Conservation (phyloP, 1,284 basidiomycete genomes). For the Apiotrichum porosum region DNA sequence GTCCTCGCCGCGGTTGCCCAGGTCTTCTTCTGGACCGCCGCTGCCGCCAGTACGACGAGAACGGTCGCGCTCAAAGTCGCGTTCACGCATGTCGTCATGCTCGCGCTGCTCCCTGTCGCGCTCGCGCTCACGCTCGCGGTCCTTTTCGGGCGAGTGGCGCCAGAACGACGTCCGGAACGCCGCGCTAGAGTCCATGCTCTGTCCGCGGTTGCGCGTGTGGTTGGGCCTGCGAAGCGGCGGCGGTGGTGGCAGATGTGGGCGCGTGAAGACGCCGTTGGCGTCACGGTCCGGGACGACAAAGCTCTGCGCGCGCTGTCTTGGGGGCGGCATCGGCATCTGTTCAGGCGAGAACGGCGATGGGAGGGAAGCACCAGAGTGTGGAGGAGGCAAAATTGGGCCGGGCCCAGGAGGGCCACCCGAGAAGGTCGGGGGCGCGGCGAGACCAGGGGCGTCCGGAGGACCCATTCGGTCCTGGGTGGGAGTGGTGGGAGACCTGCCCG, state of each 20-base stretch:
- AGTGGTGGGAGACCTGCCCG: conserved; percentile 12
- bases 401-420: no score
- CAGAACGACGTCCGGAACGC: conserved; percentile 16
- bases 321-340: conserved; percentile 8
- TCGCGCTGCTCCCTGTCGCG: conserved; percentile 6
- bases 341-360: conserved; percentile 7
- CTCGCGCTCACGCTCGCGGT: not conserved
- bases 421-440: no score
- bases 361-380: not conserved
- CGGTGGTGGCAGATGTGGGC: conserved; percentile 3
- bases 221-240: conserved; percentile 1
- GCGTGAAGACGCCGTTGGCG: not conserved
- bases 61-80: conserved; percentile 5
- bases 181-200: conserved; percentile 16
- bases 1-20: conserved; percentile 26
- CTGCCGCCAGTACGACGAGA: not conserved
- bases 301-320: conserved; percentile 13
- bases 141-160: not conserved
- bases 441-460: not conserved
- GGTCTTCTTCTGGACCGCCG: not conserved
- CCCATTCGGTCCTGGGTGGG: not conserved
- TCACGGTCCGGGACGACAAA: conserved; percentile 10
- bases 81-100: conserved; percentile 5
- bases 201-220: conserved; percentile 8
- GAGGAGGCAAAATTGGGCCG: not conserved